These are phyloP conservation scores for Wickerhamomyces xylosicus DNA, from an alignment of 805 yeast genomes.

Conservation along the genomic window DNA sequence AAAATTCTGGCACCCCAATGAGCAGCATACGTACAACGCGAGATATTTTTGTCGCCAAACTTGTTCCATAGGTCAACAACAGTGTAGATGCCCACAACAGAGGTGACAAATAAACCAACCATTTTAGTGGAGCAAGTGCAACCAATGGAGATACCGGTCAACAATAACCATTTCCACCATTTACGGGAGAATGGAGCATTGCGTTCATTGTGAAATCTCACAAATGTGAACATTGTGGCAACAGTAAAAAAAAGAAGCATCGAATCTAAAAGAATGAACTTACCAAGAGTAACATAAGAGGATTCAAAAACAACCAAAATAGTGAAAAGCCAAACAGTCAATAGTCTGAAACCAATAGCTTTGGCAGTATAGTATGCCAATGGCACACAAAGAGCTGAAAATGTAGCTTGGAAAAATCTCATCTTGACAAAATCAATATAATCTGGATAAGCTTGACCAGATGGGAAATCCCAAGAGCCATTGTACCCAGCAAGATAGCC, in stretches of 20 bases:
- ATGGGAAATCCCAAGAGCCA: constrained; percentile 83
- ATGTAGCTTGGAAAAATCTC: constrained; percentile 81
- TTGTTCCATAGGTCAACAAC: constrained; percentile 78
- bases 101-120: constrained; percentile 91
- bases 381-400: constrained; percentile 80
- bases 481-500: constrained; percentile 82
- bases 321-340: constrained; percentile 69
- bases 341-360: constrained; percentile 60
- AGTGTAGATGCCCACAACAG: constrained; percentile 84
- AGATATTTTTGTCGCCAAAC: constrained; percentile 56
- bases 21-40: constrained; percentile 36
- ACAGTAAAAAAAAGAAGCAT: constrained; percentile 84
- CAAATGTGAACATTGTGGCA: constrained; percentile 65
- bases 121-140: constrained; percentile 89
- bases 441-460: constrained; percentile 70
- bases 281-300: constrained; percentile 76
- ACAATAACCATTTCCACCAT: constrained; percentile 91
- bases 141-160: constrained; percentile 82
- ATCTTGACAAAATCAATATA: constrained; percentile 71
- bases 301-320: constrained; percentile 75
- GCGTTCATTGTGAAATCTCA: constrained; percentile 55
- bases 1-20: constrained; percentile 63
- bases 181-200: constrained; percentile 47
- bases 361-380: constrained; percentile 75
- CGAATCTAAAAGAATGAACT: constrained; percentile 86